Evolutionary conservation across 495 filamentous ascomycete genomes (phyloP).

Genomic region (Paragyromitra xinjiangensis): DNA sequence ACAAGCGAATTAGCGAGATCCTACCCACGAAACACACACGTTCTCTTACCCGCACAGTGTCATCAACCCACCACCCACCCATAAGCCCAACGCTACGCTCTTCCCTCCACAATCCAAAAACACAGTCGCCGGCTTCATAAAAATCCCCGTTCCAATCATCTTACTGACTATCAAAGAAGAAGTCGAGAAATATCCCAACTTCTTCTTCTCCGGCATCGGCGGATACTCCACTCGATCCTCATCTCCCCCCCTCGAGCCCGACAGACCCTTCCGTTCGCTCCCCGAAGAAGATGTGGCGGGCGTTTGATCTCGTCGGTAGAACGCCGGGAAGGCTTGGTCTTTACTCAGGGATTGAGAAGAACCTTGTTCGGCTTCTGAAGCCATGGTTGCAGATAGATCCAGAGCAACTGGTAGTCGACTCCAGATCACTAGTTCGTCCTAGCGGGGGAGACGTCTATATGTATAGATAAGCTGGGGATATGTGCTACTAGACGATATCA

Average conservation of each 20-base stretch:
- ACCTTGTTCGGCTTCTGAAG: conserved; percentile 29
- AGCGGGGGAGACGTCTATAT: neutral
- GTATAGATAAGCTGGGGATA: conserved; percentile 1
- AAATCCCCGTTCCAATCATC: conserved; percentile 52
- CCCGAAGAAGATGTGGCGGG: neutral
- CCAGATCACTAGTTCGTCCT: neutral
- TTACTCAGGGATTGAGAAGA: conserved; percentile 7
- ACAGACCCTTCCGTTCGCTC: neutral
- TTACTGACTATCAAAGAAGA: conserved; percentile 51
- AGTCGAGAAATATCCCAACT: conserved; percentile 47
- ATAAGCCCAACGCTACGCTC: conserved; percentile 35
- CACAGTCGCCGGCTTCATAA: conserved; percentile 44
- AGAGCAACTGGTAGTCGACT: neutral
- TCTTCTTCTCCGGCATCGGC: conserved; percentile 50
- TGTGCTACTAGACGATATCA: neutral
- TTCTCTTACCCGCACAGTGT: conserved; percentile 37
- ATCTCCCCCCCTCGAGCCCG: neutral
- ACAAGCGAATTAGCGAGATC: conserved; percentile 1
- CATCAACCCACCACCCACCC: conserved; percentile 48
- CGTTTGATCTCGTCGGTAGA: conserved; percentile 38
- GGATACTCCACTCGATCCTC: conserved; percentile 44
- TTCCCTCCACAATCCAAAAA: conserved; percentile 42
- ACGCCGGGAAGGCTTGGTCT: conserved; percentile 40
- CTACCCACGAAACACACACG: neutral
- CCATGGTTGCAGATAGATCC: conserved; percentile 1